These are phyloP conservation scores for Clitopilus hobsonii DNA, from an alignment of 768 basidiomycete species.

Conservation along the genomic window DNA sequence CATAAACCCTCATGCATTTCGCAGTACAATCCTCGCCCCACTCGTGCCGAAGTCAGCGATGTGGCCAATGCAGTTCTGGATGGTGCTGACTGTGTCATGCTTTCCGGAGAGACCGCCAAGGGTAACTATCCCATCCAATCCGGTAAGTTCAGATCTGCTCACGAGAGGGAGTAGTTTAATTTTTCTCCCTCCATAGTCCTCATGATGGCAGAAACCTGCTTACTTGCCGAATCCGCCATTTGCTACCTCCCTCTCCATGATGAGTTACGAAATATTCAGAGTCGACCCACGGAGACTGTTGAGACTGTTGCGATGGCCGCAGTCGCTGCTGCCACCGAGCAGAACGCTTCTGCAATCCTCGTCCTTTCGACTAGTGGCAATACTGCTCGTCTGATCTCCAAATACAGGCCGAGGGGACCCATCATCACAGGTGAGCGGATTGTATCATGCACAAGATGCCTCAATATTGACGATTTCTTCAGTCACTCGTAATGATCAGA, in stretches of 20 bases:
- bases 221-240: slow-evolving; percentile 92
- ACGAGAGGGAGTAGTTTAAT: background rate
- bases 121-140: slow-evolving; percentile 95
- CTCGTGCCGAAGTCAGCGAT: slow-evolving; percentile 98
- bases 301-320: slow-evolving; percentile 97
- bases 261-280: slow-evolving; percentile 73
- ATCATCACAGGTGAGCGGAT: slow-evolving; percentile 86
- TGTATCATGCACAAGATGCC: background rate
- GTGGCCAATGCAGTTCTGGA: slow-evolving; percentile 99
- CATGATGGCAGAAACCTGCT: slow-evolving; percentile 99
- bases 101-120: slow-evolving; percentile 99
- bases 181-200: slow-evolving; percentile 48
- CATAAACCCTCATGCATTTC: slow-evolving; percentile 7
- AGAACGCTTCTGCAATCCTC: slow-evolving; percentile 90
- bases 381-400: slow-evolving; percentile 92
- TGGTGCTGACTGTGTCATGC: slow-evolving; percentile 99
- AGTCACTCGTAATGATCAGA: slow-evolving; percentile 97
- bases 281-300: slow-evolving; percentile 86
- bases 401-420: slow-evolving; percentile 90
- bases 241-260: slow-evolving; percentile 94
- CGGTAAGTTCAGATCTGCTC: slow-evolving; percentile 41
- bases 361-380: slow-evolving; percentile 97
- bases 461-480: slow-evolving; percentile 2
- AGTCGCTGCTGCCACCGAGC: slow-evolving; percentile 92
- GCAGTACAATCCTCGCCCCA: slow-evolving; percentile 96